Conservation (phyloP, 805 yeast species). For the Priceomyces castillae region DNA sequence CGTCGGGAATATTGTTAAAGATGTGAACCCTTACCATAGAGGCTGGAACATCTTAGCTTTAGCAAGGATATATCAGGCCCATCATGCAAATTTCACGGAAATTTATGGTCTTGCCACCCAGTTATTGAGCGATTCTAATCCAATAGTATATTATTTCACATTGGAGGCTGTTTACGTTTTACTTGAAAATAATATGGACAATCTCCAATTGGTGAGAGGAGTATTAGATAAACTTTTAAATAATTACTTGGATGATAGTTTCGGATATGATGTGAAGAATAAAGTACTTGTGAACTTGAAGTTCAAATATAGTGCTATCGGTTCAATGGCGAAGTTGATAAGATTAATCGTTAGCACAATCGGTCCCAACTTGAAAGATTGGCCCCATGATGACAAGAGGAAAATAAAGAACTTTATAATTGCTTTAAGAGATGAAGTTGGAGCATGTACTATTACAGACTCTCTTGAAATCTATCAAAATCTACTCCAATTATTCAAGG, state of each 20-base stretch:
- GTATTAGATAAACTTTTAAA: constrained; percentile 31
- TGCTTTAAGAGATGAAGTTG: constrained; percentile 31
- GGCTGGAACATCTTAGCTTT: constrained; percentile 33
- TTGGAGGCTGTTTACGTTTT: constrained; percentile 56
- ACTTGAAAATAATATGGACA: constrained; percentile 54
- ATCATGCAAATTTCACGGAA: constrained; percentile 31
- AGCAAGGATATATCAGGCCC: constrained; percentile 26
- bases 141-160: constrained; percentile 74
- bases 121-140: constrained; percentile 77
- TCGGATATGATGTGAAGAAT: constrained; percentile 36
- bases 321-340: constrained; percentile 21
- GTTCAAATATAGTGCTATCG: constrained; percentile 30
- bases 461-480: constrained; percentile 20
- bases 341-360: constrained; percentile 32
- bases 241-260: constrained; percentile 33
- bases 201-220: constrained; percentile 40
- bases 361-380: constrained; percentile 37
- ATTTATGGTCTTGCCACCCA: constrained; percentile 58
- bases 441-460: constrained; percentile 26
- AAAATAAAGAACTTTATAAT: constrained; percentile 28
- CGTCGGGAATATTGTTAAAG: constrained; percentile 65
- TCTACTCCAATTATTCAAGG: constrained; percentile 31
- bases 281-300: constrained; percentile 34
- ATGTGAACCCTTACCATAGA: constrained; percentile 61
- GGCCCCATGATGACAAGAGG: constrained; percentile 14